A percentile compares a stretch with the other conserved stretches of the same genome.
Conservation (phyloP, 345 rosid species). For the Pugionium dolabratum region DNA sequence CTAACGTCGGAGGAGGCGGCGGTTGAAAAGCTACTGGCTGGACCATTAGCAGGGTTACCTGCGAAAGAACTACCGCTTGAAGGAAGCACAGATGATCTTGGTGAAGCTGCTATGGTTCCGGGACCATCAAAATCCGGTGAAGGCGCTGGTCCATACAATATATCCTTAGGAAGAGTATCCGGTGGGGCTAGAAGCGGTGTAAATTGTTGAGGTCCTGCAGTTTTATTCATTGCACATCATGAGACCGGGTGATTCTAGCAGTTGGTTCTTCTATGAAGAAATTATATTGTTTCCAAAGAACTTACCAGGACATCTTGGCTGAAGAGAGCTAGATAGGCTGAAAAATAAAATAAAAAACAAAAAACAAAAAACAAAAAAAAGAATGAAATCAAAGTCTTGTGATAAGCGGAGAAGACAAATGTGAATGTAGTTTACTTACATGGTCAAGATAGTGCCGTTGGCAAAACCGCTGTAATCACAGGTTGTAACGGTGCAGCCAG, state of each 20-base stretch:
- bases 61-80: slow-evolving; percentile 54
- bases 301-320: slow-evolving; percentile 90
- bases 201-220: slow-evolving; percentile 72
- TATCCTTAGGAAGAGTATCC: slow-evolving; percentile 53
- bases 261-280: not conserved
- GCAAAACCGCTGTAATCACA: slow-evolving; percentile 78
- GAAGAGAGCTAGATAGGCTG: slow-evolving; percentile 82
- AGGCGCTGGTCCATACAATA: slow-evolving; percentile 55
- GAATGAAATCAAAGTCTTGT: slow-evolving; percentile 2
- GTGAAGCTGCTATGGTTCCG: slow-evolving; percentile 45
- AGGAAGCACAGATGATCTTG: slow-evolving; percentile 59
- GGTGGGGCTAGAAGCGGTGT: slow-evolving; percentile 82
- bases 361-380: no score
- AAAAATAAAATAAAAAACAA: no score
- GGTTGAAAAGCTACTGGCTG: slow-evolving; percentile 56
- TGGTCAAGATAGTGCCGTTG: slow-evolving; percentile 71
- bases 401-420: no score
- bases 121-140: slow-evolving; percentile 40
- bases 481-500: slow-evolving; percentile 87
- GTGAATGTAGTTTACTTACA: slow-evolving; percentile 39
- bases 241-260: not conserved
- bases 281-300: not conserved
- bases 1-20: slow-evolving; percentile 45
- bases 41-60: slow-evolving; percentile 60
- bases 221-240: slow-evolving; percentile 17